phyloP scores from a whole-genome alignment of 495 filamentous ascomycete genomes.

The Jackrogersella multiformis region DNA sequence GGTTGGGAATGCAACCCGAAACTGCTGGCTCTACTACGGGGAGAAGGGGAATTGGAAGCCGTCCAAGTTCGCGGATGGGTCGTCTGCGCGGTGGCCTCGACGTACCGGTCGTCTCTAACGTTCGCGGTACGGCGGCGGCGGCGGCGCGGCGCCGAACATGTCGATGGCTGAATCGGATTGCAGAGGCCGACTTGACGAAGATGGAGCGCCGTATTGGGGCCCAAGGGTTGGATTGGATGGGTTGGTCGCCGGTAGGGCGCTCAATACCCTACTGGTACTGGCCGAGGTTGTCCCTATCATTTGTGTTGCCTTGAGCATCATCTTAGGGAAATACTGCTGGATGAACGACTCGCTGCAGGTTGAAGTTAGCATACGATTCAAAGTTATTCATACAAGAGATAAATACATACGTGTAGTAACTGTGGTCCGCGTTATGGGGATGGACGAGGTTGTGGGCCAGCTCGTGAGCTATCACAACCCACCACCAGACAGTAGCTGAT shows the following conservation, averaged over 20 bases:
- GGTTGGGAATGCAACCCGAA: too few relatives aligned
- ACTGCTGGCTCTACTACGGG: not conserved
- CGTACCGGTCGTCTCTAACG: not conserved
- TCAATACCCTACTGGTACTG: not conserved
- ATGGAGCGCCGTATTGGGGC: not conserved
- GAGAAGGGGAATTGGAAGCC: too few relatives aligned
- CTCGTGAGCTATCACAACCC: constrained; percentile 90
- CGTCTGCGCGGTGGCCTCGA: not conserved
- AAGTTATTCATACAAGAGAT: not conserved
- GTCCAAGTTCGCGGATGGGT: too few relatives aligned
- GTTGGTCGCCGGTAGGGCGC: not conserved
- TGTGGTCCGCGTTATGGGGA: constrained; percentile 82
- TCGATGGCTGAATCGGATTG: not conserved
- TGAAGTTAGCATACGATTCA: constrained; percentile 17
- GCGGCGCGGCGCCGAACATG: not conserved
- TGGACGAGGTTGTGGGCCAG: constrained; percentile 90
- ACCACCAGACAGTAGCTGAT: constrained; percentile 88
- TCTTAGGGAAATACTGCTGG: constrained; percentile 58
- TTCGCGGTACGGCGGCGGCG: not conserved
- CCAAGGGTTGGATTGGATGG: not conserved
- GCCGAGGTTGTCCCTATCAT: constrained; percentile 17
- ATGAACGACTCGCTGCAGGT: constrained; percentile 58
- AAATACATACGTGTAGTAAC: constrained; percentile 77
- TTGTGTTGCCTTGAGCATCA: constrained; percentile 53
- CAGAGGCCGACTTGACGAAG: not conserved